Evolutionary conservation across 306 rosid species (phyloP).

Genomic region (Vigna radiata): DNA sequence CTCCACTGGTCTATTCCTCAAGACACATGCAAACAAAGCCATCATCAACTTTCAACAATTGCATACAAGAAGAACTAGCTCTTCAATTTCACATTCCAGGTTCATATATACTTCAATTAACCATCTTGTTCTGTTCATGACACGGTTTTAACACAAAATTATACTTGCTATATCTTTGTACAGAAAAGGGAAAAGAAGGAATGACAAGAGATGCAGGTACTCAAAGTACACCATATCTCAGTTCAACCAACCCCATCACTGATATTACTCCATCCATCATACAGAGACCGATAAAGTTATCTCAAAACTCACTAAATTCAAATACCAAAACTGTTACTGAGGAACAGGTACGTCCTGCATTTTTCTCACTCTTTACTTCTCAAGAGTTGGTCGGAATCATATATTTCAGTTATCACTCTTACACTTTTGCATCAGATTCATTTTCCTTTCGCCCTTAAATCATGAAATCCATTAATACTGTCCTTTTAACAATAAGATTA

Average conservation of each 20-base stretch:
- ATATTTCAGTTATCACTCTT: not conserved
- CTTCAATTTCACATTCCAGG: conserved; percentile 70
- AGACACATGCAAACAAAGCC: conserved; percentile 59
- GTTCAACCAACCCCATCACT: conserved; percentile 68
- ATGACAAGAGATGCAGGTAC: conserved; percentile 82
- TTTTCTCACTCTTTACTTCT: not conserved
- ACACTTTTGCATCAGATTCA: not conserved
- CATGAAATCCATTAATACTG: not conserved
- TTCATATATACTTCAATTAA: conserved; percentile 35
- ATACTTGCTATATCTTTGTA: not conserved
- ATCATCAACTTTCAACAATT: conserved; percentile 44
- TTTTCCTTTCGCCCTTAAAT: not conserved
- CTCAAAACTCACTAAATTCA: conserved; percentile 61
- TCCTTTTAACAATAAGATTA: not conserved
- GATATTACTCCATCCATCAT: conserved; percentile 69
- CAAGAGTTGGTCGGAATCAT: not conserved
- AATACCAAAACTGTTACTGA: conserved; percentile 53
- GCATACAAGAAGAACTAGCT: conserved; percentile 51
- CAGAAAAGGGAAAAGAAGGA: conserved; percentile 67
- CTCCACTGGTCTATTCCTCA: conserved; percentile 71
- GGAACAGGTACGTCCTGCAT: conserved; percentile 57
- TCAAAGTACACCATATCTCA: conserved; percentile 72
- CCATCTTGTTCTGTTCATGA: not conserved
- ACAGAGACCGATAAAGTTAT: conserved; percentile 60
- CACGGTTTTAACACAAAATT: not conserved